Percentiles rank a stretch among this genome's conserved stretches.
These are phyloP conservation scores for Vigna nakashimae DNA, from an alignment of 306 rosid species.

Conservation along the genomic window DNA sequence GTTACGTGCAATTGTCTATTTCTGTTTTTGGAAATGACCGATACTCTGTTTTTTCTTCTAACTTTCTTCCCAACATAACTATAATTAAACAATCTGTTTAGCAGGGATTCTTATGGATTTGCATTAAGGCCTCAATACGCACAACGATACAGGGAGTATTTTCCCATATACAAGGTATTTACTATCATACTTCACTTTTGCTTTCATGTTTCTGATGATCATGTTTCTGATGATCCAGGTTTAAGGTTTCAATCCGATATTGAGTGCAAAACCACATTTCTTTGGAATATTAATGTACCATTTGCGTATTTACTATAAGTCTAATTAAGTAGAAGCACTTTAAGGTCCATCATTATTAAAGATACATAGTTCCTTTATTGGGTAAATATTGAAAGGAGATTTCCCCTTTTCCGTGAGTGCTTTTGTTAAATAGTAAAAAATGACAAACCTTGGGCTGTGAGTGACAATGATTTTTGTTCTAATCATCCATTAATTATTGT, in stretches of 20 bases:
- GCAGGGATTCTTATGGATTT: slow-evolving; percentile 92
- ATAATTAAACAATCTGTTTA: slow-evolving; percentile 12
- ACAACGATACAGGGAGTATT: slow-evolving; percentile 76
- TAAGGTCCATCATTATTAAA: slow-evolving; percentile 8
- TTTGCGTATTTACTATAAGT: background rate
- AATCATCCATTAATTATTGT: background rate
- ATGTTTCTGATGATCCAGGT: slow-evolving; percentile 25
- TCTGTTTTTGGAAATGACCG: slow-evolving; percentile 27
- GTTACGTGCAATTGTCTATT: background rate
- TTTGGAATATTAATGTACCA: background rate
- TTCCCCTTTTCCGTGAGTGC: background rate
- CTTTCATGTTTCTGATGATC: slow-evolving; percentile 23
- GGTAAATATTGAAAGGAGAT: slow-evolving; percentile 6
- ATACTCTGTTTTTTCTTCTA: background rate
- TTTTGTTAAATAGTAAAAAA: slow-evolving; percentile 13
- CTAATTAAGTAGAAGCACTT: slow-evolving; percentile 4
- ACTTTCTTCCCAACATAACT: background rate
- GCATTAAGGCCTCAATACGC: slow-evolving; percentile 92
- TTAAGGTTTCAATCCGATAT: slow-evolving; percentile 39
- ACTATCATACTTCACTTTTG: slow-evolving; percentile 15
- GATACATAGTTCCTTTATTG: slow-evolving; percentile 4
- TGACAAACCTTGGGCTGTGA: slow-evolving; percentile 10
- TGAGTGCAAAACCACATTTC: background rate
- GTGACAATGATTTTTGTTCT: slow-evolving; percentile 24
- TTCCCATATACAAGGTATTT: slow-evolving; percentile 77